phyloP scores from a whole-genome alignment of 1,284 basidiomycete genomes.

The Pterulicium gracile region DNA sequence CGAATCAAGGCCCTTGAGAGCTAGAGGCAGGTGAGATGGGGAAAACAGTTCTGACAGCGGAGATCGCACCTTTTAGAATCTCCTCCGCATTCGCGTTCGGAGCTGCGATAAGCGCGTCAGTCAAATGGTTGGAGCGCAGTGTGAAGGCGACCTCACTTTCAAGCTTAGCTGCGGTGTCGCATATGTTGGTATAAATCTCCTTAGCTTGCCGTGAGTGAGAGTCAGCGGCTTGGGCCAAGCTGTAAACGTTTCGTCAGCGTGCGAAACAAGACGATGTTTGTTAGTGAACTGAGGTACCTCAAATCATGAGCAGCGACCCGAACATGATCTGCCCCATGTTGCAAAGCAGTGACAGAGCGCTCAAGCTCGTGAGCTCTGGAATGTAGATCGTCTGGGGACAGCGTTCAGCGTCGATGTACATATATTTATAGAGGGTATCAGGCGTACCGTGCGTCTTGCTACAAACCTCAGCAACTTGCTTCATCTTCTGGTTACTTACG shows the following conservation, averaged over 20 bases:
- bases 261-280: no score
- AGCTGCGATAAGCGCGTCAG: no score
- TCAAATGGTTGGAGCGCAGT: no score
- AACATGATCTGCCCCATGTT: constrained; percentile 47
- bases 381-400: constrained; percentile 40
- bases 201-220: constrained; percentile 40
- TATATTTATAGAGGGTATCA: no score
- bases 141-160: no score
- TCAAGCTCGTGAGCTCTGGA: constrained; percentile 43
- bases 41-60: constrained; percentile 9
- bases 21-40: neutral
- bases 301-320: constrained; percentile 35
- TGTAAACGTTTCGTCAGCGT: no score
- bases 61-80: no score
- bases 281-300: no score
- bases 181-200: constrained; percentile 46
- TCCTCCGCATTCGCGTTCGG: no score
- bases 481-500: constrained; percentile 69
- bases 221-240: constrained; percentile 37
- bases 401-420: no score
- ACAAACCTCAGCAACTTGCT: constrained; percentile 67
- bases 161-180: constrained; percentile 36
- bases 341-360: constrained; percentile 39
- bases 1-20: neutral
- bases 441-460: constrained; percentile 52